Conservation (phyloP, 495 filamentous ascomycete species). For the Aspergillus bridgeri region DNA sequence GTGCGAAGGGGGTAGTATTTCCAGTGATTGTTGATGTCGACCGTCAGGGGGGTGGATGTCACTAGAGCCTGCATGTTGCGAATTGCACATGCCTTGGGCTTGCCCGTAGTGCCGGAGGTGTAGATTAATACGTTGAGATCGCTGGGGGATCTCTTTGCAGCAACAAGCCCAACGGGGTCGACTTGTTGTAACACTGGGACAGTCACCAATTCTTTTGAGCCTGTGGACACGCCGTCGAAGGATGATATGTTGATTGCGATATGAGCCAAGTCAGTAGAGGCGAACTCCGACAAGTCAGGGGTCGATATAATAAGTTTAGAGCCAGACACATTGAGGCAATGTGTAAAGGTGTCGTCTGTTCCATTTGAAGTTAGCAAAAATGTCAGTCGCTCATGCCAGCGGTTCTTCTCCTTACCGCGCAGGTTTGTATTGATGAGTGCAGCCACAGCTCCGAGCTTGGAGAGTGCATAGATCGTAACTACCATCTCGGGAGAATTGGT, state of each 20-base stretch:
- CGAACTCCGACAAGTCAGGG: slow-evolving; percentile 41
- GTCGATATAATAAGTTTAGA: slow-evolving; percentile 62
- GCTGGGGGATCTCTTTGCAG: slow-evolving; percentile 37
- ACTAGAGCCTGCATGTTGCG: slow-evolving; percentile 53
- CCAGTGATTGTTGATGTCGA: slow-evolving; percentile 31
- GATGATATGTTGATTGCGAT: slow-evolving; percentile 38
- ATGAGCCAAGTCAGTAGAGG: slow-evolving; percentile 38
- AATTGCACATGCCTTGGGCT: slow-evolving; percentile 86
- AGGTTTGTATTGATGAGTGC: slow-evolving; percentile 94
- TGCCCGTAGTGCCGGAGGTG: slow-evolving; percentile 84
- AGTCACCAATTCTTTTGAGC: slow-evolving; percentile 48
- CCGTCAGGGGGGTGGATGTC: slow-evolving; percentile 37
- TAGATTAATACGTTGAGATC: slow-evolving; percentile 73
- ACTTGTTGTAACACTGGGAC: slow-evolving; percentile 39
- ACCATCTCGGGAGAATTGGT: slow-evolving; percentile 80
- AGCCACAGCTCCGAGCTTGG: slow-evolving; percentile 77
- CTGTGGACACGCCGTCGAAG: slow-evolving; percentile 51
- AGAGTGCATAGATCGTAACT: slow-evolving; percentile 74
- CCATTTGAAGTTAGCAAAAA: neutral
- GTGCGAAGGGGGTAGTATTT: slow-evolving; percentile 61
- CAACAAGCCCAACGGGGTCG: slow-evolving; percentile 25
- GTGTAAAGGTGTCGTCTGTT: slow-evolving; percentile 61
- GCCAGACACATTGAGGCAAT: slow-evolving; percentile 72
- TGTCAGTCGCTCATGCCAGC: neutral
- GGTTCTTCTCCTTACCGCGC: slow-evolving; percentile 45